Evolutionary conservation across 2,329 filamentous ascomycete species (phyloP), one percentile per base, ranked within the genome.

Genomic region (Myriosclerotinia duriaeana): DNA sequence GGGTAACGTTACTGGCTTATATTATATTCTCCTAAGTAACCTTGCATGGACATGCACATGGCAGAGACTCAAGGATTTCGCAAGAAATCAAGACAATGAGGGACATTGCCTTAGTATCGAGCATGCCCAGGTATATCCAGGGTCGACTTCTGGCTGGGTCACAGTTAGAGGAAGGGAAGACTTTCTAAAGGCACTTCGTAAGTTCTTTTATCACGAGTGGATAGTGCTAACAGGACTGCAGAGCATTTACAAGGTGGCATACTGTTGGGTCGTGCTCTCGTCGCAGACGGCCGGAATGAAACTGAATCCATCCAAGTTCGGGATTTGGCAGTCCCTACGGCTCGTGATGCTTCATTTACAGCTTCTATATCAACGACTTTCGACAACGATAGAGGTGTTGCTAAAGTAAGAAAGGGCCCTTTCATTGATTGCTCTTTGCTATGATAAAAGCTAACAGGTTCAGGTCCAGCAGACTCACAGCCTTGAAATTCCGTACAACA

Each of bases 1-100:
- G 6, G 68, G 64, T 30, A 48, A 69, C 40, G 12, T 53, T 3
- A 70, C 68, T 8, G 67, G 67, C 1, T 15, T 67, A 14, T 70
- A 69, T 20, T 69, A 70, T 38, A 69, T 70, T 40, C 69, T 36
- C 60, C 58, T 5, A 59, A 59, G n/a, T 46, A 69, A 3, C 67
- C 72, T 22, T 74, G 30, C 30, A 34, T 34, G 71, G 70, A 65
- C 69, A 17, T 62, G 56, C 22, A 68, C 72, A 34, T 74, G 72
- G 73, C 72, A 74, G 56, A 69, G 56, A 7, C 30, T 75, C 17
- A 74, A 75, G 46, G 73, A 74, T 53, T 72, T 72, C 54, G 64
- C 71, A 12, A 59, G 71, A 42, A 69, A 71, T 55, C 56, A 53
- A 50, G 63, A 70, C 20, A 22, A 48, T 36, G 61, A 71, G 66